Evolutionary conservation across 371 early-diverging fungal species (phyloP).

Genomic region (Hamiltosporidium tvaerminnensis): DNA sequence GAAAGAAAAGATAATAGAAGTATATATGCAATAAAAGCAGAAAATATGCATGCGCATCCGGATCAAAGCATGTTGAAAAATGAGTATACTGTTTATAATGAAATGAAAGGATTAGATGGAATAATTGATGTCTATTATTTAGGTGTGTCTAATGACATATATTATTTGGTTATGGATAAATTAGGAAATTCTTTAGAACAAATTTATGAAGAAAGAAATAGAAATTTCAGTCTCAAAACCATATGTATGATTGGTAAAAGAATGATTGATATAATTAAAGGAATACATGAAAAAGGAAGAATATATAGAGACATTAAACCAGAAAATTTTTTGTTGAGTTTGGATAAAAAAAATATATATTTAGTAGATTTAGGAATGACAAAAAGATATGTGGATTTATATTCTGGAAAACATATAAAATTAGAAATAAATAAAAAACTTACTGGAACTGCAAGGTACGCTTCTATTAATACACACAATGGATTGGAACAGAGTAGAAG

Average conservation of each 20-base stretch:
- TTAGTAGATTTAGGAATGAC: constrained; percentile 49
- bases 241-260: constrained; percentile 31
- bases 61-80: constrained; percentile 32
- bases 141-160: constrained; percentile 17
- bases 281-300: constrained; percentile 27
- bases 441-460: constrained; percentile 96
- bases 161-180: constrained; percentile 39
- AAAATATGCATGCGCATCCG: constrained; percentile 5
- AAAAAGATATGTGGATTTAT: constrained; percentile 5
- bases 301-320: constrained; percentile 49
- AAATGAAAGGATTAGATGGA: constrained; percentile 22
- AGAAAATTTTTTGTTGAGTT: constrained; percentile 40
- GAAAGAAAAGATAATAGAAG: constrained; percentile 7
- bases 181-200: constrained; percentile 28
- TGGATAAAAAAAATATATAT: constrained; percentile 26
- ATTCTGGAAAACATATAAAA: constrained; percentile 62
- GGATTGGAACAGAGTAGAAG: constrained; percentile 94
- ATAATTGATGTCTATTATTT: constrained; percentile 31
- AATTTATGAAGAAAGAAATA: constrained; percentile 25
- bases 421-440: constrained; percentile 88
- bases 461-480: constrained; percentile 88
- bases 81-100: constrained; percentile 30
- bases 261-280: constrained; percentile 30
- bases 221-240: constrained; percentile 29
- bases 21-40: constrained; percentile 37